phyloP scores from a whole-genome alignment of 2,329 filamentous ascomycete genomes.

The Graphilbum sp. region DNA sequence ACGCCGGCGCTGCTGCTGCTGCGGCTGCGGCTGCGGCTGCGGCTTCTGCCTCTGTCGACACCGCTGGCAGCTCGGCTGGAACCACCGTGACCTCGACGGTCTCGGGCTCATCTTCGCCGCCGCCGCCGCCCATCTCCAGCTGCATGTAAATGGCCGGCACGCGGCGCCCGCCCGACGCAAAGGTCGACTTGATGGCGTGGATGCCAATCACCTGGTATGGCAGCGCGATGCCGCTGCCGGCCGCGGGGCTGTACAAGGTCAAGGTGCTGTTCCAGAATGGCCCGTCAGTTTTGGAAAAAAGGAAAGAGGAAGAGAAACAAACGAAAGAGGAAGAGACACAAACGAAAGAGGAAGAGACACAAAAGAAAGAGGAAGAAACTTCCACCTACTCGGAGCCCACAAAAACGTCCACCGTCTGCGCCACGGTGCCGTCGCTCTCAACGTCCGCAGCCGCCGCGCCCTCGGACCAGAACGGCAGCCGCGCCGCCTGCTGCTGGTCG shows the following conservation, averaged over 20 bases:
- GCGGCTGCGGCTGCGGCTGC: background rate
- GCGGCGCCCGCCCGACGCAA: slow-evolving; percentile 16
- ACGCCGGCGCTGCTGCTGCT: slow-evolving; percentile 1
- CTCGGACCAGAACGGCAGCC: slow-evolving; percentile 35
- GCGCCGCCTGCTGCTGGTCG: slow-evolving; percentile 33
- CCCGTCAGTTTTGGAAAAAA: too few species aligned
- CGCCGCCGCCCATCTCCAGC: slow-evolving; percentile 44
- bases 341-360: background rate
- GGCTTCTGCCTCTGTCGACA: slow-evolving; percentile 1
- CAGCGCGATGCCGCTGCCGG: slow-evolving; percentile 46
- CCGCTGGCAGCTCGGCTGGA: slow-evolving; percentile 26
- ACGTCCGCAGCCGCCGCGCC: slow-evolving; percentile 14
- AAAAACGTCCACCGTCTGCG: slow-evolving; percentile 38
- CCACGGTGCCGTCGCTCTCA: slow-evolving; percentile 18
- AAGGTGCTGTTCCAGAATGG: slow-evolving; percentile 27
- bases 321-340: background rate
- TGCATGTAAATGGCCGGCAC: slow-evolving; percentile 48
- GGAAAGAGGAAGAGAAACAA: background rate
- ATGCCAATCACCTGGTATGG: slow-evolving; percentile 61
- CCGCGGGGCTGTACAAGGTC: slow-evolving; percentile 44
- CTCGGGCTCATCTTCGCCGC: slow-evolving; percentile 37
- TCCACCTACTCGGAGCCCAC: slow-evolving; percentile 38
- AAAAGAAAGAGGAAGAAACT: background rate
- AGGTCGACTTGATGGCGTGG: slow-evolving; percentile 52
- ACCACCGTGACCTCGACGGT: slow-evolving; percentile 53